Evolutionary conservation across 805 yeast species (phyloP).

Genomic region (Nakazawaea populi): DNA sequence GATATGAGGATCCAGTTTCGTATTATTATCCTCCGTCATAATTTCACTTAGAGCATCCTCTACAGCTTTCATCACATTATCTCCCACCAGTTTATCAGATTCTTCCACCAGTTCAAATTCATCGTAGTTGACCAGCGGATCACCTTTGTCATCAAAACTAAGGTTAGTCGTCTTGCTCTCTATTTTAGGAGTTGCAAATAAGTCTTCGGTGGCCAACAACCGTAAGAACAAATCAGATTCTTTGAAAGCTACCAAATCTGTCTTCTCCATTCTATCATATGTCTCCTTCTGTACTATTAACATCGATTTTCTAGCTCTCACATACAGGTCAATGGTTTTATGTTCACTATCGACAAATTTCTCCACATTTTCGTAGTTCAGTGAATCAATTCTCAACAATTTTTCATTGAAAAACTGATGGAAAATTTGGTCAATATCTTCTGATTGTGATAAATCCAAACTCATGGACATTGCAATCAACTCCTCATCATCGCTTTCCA

Average conservation of each 20-base stretch:
- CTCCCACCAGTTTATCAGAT: constrained; percentile 30
- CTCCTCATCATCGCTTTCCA: constrained; percentile 22
- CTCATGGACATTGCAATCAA: constrained; percentile 23
- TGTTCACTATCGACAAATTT: constrained; percentile 25
- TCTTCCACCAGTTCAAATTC: constrained; percentile 14
- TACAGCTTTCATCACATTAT: constrained; percentile 50
- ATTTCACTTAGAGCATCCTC: constrained; percentile 64
- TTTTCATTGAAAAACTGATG: constrained; percentile 31
- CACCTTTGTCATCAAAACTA: background rate
- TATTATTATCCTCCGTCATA: constrained; percentile 25
- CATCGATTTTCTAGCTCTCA: constrained; percentile 53
- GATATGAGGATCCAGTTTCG: background rate
- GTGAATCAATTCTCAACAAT: constrained; percentile 22
- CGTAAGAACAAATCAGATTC: constrained; percentile 50
- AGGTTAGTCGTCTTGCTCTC: background rate
- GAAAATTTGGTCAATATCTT: constrained; percentile 49
- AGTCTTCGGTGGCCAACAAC: constrained; percentile 37
- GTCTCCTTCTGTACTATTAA: constrained; percentile 52
- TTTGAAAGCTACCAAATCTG: constrained; percentile 56
- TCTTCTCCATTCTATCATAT: constrained; percentile 41
- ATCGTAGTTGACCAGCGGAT: background rate
- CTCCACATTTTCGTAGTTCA: constrained; percentile 28
- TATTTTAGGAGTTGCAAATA: background rate
- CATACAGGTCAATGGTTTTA: constrained; percentile 29
- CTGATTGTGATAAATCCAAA: constrained; percentile 38